Base-by-base conservation (phyloP, 1,284 basidiomycete species). In the Ceratobasidium theobromae region DNA sequence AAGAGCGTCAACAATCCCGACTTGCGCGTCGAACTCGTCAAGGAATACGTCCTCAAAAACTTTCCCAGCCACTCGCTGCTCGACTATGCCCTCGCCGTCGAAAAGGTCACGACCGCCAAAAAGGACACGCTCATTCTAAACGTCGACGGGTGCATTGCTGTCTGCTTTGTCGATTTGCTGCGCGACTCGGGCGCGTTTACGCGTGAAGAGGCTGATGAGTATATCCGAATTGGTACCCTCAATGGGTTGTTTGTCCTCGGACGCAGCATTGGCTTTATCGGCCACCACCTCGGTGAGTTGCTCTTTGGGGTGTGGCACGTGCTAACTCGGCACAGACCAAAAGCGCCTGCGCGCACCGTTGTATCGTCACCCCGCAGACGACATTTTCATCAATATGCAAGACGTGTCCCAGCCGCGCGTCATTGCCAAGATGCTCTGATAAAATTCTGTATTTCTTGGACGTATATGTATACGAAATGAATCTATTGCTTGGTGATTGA, bases 1-100 rank as follows among this genome's bases (percentile, higher is more conserved):
- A 99, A 99, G 88, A 93, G 91, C 72, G 92, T 95, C 74, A 95
- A 93, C 80, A 97, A 97, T 86, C 95, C 94, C 67, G 93, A 96
- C 83, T 81, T 94, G 57, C 94, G 96, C 77, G 96, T 99, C 72
- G 90, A 95, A 80, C 89, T 99, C 67, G 95, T 99, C 69, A 98
- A 98, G 84, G 94, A 97, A 80, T 99, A 92, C 75, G 95, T 97
- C 69, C 82, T 77, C 79, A 95, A 97, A 81, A 82, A 97, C 84
- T 99, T 99, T 91, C 95, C 95, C 5, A 89, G 87, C 76, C 86
- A 94, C 81, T 86, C 85, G 71, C 82, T 95, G 69, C 87, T 99
- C 75, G 96, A 99, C 81, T 99, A 98, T 75, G 96, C 96, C n/a
- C 86, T 98, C 68, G 95, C 93, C 48, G 95, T 98, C 71, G 95